phyloP scores from a whole-genome alignment of 2,329 filamentous ascomycete species.

The Penicillium sp. region DNA sequence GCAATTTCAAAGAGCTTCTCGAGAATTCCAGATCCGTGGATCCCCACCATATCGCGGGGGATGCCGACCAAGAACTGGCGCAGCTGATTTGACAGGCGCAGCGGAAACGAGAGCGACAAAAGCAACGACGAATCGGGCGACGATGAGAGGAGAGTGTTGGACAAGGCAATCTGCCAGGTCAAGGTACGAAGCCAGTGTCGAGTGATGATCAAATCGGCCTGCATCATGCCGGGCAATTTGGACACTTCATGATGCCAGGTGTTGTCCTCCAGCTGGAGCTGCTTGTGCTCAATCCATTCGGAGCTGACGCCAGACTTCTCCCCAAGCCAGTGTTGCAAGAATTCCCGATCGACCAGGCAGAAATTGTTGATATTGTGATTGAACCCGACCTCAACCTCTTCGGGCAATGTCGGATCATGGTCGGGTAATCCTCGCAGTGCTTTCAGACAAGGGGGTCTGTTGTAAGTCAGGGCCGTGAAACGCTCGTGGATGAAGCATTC shows the following conservation, averaged over 20 bases:
- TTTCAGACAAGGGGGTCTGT: constrained; percentile 40
- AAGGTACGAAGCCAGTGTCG: constrained; percentile 47
- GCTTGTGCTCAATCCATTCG: constrained; percentile 44
- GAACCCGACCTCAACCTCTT: constrained; percentile 39
- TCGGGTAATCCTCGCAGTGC: constrained; percentile 37
- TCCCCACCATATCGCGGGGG: constrained; percentile 45
- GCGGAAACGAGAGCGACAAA: constrained; percentile 42
- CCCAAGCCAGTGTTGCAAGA: constrained; percentile 42
- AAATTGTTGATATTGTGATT: constrained; percentile 44
- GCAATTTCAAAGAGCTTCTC: constrained; percentile 57
- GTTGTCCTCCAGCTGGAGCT: constrained; percentile 39
- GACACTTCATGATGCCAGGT: constrained; percentile 35
- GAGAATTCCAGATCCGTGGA: constrained; percentile 53
- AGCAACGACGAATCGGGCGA: constrained; percentile 23
- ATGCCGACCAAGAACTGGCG: constrained; percentile 39
- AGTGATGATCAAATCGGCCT: constrained; percentile 47
- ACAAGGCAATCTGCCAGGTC: constrained; percentile 47
- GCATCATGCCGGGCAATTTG: constrained; percentile 39
- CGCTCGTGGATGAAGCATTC: constrained; percentile 53
- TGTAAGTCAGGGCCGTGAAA: constrained; percentile 49
- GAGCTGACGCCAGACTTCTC: constrained; percentile 33
- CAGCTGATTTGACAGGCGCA: constrained; percentile 41
- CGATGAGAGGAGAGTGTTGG: constrained; percentile 39
- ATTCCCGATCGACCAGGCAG: constrained; percentile 40
- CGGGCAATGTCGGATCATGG: constrained; percentile 35